Percentiles rank a stretch among this genome's conserved stretches.
Conservation (phyloP, 805 yeast species). For the Saturnispora serradocipensis region DNA sequence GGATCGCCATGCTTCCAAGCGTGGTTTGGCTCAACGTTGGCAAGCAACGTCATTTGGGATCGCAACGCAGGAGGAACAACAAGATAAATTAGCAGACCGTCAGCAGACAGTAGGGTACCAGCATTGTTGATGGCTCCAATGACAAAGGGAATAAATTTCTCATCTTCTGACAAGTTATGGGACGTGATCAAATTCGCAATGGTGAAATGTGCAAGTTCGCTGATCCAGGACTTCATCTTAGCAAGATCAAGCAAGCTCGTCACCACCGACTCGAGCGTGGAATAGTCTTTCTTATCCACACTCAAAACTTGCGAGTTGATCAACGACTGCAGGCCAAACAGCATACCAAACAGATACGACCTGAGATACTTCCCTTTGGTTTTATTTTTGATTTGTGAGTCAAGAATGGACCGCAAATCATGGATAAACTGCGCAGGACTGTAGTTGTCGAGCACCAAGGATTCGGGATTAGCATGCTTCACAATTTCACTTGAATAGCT, state of each 20-base stretch:
- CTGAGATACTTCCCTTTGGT: conserved; percentile 79
- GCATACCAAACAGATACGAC: conserved; percentile 67
- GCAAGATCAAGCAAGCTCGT: conserved; percentile 49
- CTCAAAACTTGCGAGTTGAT: conserved; percentile 42
- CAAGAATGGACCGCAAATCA: conserved; percentile 29
- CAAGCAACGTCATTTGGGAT: conserved; percentile 10
- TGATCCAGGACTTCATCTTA: conserved; percentile 65
- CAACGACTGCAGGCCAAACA: conserved; percentile 76
- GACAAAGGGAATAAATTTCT: conserved; percentile 14
- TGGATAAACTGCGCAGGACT: conserved; percentile 31
- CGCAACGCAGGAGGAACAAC: conserved; percentile 33
- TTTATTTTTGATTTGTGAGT: conserved; percentile 30
- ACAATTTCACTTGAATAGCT: background rate
- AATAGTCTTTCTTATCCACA: conserved; percentile 13
- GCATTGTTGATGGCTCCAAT: conserved; percentile 38
- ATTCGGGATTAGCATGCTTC: background rate
- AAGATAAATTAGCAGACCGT: conserved; percentile 70
- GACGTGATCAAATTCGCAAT: conserved; percentile 43
- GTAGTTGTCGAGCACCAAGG: conserved; percentile 22
- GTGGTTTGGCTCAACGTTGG: conserved; percentile 12
- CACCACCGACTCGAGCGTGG: conserved; percentile 32
- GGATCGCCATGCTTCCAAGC: conserved; percentile 75
- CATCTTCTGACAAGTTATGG: conserved; percentile 16
- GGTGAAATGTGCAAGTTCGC: conserved; percentile 73
- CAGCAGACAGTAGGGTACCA: conserved; percentile 58